phyloP scores from a whole-genome alignment of 148 eudicot genomes.

The Fagopyrum esculentum region DNA sequence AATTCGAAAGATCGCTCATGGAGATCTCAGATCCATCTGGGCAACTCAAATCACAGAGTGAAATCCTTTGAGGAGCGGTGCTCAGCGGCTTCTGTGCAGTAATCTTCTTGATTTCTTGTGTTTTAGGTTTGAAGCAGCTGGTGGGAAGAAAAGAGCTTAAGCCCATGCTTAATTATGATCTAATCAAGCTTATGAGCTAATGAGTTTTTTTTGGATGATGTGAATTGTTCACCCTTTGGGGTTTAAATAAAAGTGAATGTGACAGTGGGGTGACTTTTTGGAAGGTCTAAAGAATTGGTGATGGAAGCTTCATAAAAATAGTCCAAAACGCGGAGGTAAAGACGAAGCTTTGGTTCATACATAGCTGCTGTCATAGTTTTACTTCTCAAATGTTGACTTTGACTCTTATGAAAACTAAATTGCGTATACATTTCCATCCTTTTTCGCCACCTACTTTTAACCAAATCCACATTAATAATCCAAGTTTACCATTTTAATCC shows the following conservation, averaged over 20 bases:
- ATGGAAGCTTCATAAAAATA: neutral
- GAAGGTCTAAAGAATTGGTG: no score
- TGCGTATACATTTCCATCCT: neutral
- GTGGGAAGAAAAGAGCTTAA: conserved; percentile 17
- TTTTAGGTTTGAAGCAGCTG: conserved; percentile 32
- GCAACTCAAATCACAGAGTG: conserved; percentile 55
- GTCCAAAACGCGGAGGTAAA: conserved; percentile 10
- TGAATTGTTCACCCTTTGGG: neutral
- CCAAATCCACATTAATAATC: no score
- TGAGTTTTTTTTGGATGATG: neutral
- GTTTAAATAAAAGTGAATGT: neutral
- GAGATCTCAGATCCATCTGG: conserved; percentile 47
- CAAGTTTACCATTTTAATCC: no score
- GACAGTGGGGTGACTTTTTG: neutral
- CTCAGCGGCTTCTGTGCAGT: neutral
- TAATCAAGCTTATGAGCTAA: no score
- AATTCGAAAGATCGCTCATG: conserved; percentile 44
- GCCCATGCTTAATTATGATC: neutral
- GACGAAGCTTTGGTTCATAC: neutral
- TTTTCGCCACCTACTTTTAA: no score
- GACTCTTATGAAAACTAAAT: neutral
- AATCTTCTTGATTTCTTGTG: conserved; percentile 10
- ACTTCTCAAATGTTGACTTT: neutral
- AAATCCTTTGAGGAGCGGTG: conserved; percentile 34
- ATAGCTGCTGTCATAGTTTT: neutral